Evolutionary conservation across 2,329 filamentous ascomycete species (phyloP).

Genomic region (Aspergillus versicolor): DNA sequence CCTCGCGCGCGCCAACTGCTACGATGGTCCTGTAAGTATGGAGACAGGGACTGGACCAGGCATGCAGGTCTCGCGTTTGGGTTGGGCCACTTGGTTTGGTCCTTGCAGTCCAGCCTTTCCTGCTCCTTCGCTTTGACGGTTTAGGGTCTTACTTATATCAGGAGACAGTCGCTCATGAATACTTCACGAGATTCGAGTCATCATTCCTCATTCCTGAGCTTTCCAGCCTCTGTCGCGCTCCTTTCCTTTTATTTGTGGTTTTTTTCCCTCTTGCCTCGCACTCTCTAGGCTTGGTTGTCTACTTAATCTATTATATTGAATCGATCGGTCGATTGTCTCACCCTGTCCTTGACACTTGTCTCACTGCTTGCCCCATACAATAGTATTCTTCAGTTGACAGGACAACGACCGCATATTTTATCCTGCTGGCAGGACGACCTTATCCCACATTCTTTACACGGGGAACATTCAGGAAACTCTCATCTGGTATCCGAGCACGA

Average conservation of each 20-base stretch:
- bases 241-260: conserved; percentile 19
- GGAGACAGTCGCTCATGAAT: conserved; percentile 13
- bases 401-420: conserved; percentile 18
- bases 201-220: conserved; percentile 17
- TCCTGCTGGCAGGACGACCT: conserved; percentile 32
- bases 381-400: conserved; percentile 14
- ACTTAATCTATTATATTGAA: conserved; percentile 5
- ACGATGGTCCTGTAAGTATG: conserved; percentile 11
- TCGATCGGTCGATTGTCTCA: conserved; percentile 9
- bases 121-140: conserved; percentile 1
- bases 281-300: conserved; percentile 15
- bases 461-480: conserved; percentile 6
- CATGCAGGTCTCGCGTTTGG: conserved; percentile 14
- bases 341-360: conserved; percentile 13
- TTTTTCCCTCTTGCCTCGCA: conserved; percentile 15
- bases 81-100: conserved; percentile 8
- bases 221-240: conserved; percentile 16
- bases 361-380: conserved; percentile 12
- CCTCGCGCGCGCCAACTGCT: conserved; percentile 15
- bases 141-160: conserved; percentile 16
- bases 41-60: conserved; percentile 11
- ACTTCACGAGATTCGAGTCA: conserved; percentile 13
- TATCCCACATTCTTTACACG: conserved; percentile 18
- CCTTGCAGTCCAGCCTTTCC: conserved; percentile 17
- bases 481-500: neutral